Evolutionary conservation across 2,329 filamentous ascomycete species (phyloP), one percentile per base, ranked within the genome.

Genomic region (Truncatella angustata): DNA sequence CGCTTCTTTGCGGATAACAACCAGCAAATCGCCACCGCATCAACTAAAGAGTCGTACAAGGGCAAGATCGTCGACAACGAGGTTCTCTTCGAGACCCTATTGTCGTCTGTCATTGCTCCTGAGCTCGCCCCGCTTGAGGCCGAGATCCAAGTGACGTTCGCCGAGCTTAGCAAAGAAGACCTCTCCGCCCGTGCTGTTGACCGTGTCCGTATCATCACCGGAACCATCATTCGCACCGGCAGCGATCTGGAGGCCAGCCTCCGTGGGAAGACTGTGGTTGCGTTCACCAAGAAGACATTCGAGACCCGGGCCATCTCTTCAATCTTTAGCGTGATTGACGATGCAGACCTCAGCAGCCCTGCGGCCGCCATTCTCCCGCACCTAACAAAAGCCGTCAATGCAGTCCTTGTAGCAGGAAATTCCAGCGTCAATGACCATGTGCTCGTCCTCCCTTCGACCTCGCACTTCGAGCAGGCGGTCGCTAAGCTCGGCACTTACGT

Each of bases 31-130:
- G 24, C 21, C 9, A 36, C 28, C 16, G 20, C 46, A 6, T 24
- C 39, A n/a, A 30, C 26, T 3, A 24, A 26, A 3, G 28, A 26
- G 40, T 23, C 39, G 3, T 46, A 35, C 39, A 45, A 51, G 49
- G 30, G 49, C 11, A 51, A 36, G 23, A 36, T 51, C 11, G 30
- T 37, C 28, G 30, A 51, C 18, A 35, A 51, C 30, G 37, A 51
- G 23, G 30, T 51, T 21, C 9, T 51, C 10, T 46, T 30, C 37
- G 49, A 51, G 32, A 10, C 40, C 5, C 3, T 21, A 26, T n/a
- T n/a, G n/a, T n/a, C n/a, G n/a, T n/a, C n/a, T n/a, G n/a, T n/a
- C n/a, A n/a, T n/a, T n/a, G n/a, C 37, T 12, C 9, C 37, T 18
- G 18, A 44, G 10, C 16, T 44, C 6, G 16, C 23, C 14, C 30